Base-by-base conservation (phyloP, 208 protist species). In the Ichthyophonus hoferi region DNA sequence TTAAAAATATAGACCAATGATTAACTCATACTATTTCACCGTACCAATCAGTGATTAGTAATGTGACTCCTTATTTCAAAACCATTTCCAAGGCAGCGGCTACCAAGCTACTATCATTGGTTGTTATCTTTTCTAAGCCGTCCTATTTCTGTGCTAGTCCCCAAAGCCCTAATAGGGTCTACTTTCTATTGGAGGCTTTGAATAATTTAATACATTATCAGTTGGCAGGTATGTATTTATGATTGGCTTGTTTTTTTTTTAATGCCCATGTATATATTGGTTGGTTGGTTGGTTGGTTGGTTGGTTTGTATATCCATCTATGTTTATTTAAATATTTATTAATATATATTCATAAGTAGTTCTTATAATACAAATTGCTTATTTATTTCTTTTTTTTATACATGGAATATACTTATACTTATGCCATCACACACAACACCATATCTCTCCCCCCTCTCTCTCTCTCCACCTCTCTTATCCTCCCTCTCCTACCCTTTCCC, bases 161-260 rank as follows among this genome's bases (percentile, higher is more conserved):
- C 1, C 34, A 42, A 0, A 58, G 79, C 43, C 83, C 39, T 34
- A 77, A 87, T 1, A 40, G 67, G 3, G 7, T 67, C 3, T 58
- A 86, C 41, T 88, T 50, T 67, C 43, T 91, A 37, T 31, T 91
- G 17, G 89, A 91, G 33, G 34, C 31, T 67, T 79, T 91, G 41
- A 91, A 91, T 83, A 88, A 82, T 58, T 31, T 91, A 34, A 77
- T 91, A 2, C 89, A 91, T 0, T 91, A 91, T 40, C 89, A 91
- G 42, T 91, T 91, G 79, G 84, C 67, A 39, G 89, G 89, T 78
- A 37, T 33, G 79, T 40, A n/a, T n/a, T n/a, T n/a, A n/a, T n/a
- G n/a, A n/a, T n/a, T n/a, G n/a, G n/a, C n/a, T n/a, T n/a, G n/a
- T n/a, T n/a, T n/a, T n/a, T n/a, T n/a, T n/a, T n/a, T n/a, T n/a